Evolutionary conservation across 2,329 filamentous ascomycete genomes (phyloP), one percentile per base, ranked within the genome.

Genomic region (Monilinia vaccinii-corymbosi): DNA sequence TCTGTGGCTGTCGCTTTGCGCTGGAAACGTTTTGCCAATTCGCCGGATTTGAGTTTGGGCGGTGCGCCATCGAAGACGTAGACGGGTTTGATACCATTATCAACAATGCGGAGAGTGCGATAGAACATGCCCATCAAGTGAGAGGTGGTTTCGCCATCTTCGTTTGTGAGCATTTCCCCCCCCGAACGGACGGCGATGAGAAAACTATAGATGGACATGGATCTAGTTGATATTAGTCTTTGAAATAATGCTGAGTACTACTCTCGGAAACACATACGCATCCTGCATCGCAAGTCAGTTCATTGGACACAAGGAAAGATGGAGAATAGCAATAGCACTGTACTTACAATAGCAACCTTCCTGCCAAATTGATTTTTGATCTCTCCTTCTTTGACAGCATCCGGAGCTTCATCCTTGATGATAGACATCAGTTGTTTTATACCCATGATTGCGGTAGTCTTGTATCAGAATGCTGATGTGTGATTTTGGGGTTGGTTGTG

Each of bases 61-160:
- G 94, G 94, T 11, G 92, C 91, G 61, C 94, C 94, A 69, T 99
- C 94, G 73, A 99, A 99, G 61, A 99, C 93, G 74, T 96, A 99
- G 67, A 99, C 83, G 1, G 94, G 94, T 73, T 99, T 99, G 78
- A 99, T 97, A 61, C 94, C 94, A 70, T 97, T 97, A 76, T 99
- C 94, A 70, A 97, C 90, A 78, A 99, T 97, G 69, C 94, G 91
- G 8, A 99, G 81, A 2, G 94, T 99, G 69, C 94, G 92, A 79
- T 99, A 99, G 79, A 99, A 99, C 86, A 99, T 93, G 71, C 94
- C 94, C 92, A 99, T 97, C 18, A 99, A 79, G 74, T 99, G 94
- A 21, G 94, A 99, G 0, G 94, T 99, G 2, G 94, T 99, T 75
- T 97, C 91, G 70, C 94, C 94, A 56, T 86, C 87, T 71, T 99